phyloP scores from a whole-genome alignment of 148 eudicot species.

The Talinum fruticosum region DNA sequence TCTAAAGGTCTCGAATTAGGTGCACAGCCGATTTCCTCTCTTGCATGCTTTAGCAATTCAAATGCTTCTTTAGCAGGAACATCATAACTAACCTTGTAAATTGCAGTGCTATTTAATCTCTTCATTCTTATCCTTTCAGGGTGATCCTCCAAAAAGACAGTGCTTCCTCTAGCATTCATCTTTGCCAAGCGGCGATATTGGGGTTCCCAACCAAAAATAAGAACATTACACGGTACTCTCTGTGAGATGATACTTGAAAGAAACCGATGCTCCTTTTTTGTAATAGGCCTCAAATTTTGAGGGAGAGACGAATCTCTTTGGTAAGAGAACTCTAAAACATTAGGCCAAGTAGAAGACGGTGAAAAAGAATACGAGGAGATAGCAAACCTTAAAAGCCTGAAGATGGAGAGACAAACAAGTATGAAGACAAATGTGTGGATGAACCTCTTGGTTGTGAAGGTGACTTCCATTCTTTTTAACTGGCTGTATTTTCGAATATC shows the following conservation, averaged over 20 bases:
- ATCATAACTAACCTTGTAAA: constrained; percentile 45
- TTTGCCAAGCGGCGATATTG: constrained; percentile 50
- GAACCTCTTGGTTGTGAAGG: constrained; percentile 49
- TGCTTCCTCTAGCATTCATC: constrained; percentile 57
- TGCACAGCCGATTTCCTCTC: constrained; percentile 45
- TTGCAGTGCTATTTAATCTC: constrained; percentile 35
- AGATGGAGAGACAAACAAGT: constrained; percentile 50
- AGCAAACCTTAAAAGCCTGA: constrained; percentile 58
- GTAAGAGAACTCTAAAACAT: neutral
- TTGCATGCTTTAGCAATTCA: constrained; percentile 56
- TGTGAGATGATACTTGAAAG: constrained; percentile 45
- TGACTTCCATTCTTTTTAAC: constrained; percentile 37
- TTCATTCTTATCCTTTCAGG: constrained; percentile 31
- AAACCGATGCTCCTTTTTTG: constrained; percentile 56
- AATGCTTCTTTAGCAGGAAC: constrained; percentile 75
- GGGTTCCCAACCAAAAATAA: constrained; percentile 67
- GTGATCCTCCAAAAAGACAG: constrained; percentile 56
- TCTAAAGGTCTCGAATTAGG: constrained; percentile 24
- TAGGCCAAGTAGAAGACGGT: neutral
- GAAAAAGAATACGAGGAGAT: constrained; percentile 44
- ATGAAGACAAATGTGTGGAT: constrained; percentile 53
- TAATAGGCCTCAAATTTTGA: constrained; percentile 20
- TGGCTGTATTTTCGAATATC: constrained; percentile 19
- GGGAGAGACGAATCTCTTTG: neutral
- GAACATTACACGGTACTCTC: constrained; percentile 76